Base-by-base conservation (phyloP, 805 yeast species). In the Candida silvicultrix region DNA sequence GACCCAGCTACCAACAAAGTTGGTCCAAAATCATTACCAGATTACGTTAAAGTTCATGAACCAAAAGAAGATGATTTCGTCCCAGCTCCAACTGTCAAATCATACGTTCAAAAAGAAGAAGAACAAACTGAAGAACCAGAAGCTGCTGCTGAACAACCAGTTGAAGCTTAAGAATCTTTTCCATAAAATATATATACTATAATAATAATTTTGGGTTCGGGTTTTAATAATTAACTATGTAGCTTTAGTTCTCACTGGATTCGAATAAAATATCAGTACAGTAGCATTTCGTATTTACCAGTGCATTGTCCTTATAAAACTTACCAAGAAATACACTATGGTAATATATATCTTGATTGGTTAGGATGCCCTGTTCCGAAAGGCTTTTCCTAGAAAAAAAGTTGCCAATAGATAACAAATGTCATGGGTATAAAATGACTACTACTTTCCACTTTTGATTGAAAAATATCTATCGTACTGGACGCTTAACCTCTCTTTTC, bases 11-110 rank as follows among this genome's bases (percentile, higher is more conserved):
- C 80, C 66, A 78, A 81, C 81, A 83, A 74, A 71, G 64, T 64
- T 61, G 96, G 96, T 76, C 95, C 95, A 78, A 88, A 69, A 71
- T 79, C 96, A 50, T 81, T 90, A 71, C 97, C 97, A 71, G 97
- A 90, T 75, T 89, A 84, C 73, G 97, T 90, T 73, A 79, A 81
- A 74, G 85, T 90, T 67, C 71, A 80, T 64, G 96, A 88, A 73
- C 96, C 96, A 75, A 90, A 90, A 85, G 97, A 89, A 67, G 97
- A 90, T 69, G 88, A 81, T 70, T 75, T 71, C 57, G 73, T 85
- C 65, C 76, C 80, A 61, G 89, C 83, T 67, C 95, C 96, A 69
- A 71, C 80, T 60, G 96, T 87, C 69, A 83, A 80, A 71, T 80
- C 80, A 70, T 84, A 86, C 88, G 66, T 60, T 53, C 58, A 60